These are phyloP conservation scores for Aciculosporium take DNA, from an alignment of 2,329 filamentous ascomycete genomes.

Conservation along the genomic window DNA sequence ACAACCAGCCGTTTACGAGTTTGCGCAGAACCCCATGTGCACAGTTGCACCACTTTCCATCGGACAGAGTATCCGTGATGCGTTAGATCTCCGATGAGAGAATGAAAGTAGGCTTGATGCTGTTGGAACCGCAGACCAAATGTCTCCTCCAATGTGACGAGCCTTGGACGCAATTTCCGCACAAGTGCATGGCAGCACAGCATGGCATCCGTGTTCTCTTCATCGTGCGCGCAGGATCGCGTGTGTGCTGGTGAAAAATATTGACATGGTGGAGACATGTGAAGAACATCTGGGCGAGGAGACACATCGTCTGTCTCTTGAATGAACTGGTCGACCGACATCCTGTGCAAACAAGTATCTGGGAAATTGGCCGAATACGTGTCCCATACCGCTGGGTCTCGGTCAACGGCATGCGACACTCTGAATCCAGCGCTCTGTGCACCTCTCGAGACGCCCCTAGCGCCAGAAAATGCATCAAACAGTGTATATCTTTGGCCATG, in stretches of 20 bases:
- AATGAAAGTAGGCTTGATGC: conserved; percentile 41
- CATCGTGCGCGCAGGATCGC: conserved; percentile 50
- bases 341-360: conserved; percentile 30
- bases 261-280: conserved; percentile 67
- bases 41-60: conserved; percentile 47
- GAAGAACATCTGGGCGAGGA: conserved; percentile 48
- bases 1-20: conserved; percentile 38
- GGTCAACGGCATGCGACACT: conserved; percentile 51
- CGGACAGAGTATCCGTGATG: conserved; percentile 52
- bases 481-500: conserved; percentile 43
- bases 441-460: conserved; percentile 55
- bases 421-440: conserved; percentile 43
- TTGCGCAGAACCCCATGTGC: conserved; percentile 37
- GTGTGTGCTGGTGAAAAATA: conserved; percentile 63
- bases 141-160: conserved; percentile 70
- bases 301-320: conserved; percentile 11
- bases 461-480: conserved; percentile 60
- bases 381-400: conserved; percentile 36
- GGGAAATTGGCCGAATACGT: conserved; percentile 48
- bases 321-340: conserved; percentile 36
- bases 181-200: conserved; percentile 42
- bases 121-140: conserved; percentile 45
- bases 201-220: conserved; percentile 49
- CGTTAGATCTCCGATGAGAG: conserved; percentile 50
- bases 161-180: conserved; percentile 42